These are phyloP conservation scores for Apiospora malaysiana DNA, from an alignment of 2,329 filamentous ascomycete species.

Conservation along the genomic window DNA sequence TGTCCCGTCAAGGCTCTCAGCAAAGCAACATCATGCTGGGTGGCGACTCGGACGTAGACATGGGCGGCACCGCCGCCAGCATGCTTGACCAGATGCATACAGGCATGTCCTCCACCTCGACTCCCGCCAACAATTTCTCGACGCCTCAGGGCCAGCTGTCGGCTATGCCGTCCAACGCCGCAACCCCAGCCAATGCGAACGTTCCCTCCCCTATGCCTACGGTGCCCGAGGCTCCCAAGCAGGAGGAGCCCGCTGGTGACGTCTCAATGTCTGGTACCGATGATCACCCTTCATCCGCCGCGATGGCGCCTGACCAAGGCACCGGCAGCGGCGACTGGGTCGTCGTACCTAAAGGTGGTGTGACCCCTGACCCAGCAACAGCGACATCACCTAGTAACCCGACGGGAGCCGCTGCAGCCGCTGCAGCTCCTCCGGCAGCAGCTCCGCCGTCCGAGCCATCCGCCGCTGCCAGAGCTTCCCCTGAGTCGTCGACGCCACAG, in stretches of 20 bases:
- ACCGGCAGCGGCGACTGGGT: conserved; percentile 73
- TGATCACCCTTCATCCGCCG: conserved; percentile 39
- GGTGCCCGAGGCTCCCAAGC: conserved; percentile 31
- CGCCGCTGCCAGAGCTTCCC: conserved; percentile 30
- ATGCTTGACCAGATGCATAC: conserved; percentile 74
- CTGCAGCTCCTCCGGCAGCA: background rate
- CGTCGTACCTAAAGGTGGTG: conserved; percentile 70
- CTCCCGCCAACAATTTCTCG: conserved; percentile 64
- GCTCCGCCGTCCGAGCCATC: conserved; percentile 27
- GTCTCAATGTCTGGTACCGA: conserved; percentile 65
- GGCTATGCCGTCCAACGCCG: conserved; percentile 59
- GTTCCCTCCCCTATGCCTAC: conserved; percentile 51
- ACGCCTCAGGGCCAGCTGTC: conserved; percentile 67
- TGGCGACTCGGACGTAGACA: conserved; percentile 65
- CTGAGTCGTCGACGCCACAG: conserved; percentile 28
- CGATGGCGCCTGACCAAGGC: conserved; percentile 55
- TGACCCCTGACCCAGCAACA: conserved; percentile 45
- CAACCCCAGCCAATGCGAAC: conserved; percentile 59
- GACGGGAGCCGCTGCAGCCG: conserved; percentile 24
- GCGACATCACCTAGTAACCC: conserved; percentile 16
- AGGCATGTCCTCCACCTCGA: conserved; percentile 64
- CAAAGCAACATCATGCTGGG: conserved; percentile 63
- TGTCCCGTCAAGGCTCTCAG: conserved; percentile 61
- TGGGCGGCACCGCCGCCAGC: conserved; percentile 68
- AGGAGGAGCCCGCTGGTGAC: conserved; percentile 44